Evolutionary conservation across 108 stramenopile species (phyloP), one percentile per base, ranked within the genome.

Genomic region (Fragilaria radians): DNA sequence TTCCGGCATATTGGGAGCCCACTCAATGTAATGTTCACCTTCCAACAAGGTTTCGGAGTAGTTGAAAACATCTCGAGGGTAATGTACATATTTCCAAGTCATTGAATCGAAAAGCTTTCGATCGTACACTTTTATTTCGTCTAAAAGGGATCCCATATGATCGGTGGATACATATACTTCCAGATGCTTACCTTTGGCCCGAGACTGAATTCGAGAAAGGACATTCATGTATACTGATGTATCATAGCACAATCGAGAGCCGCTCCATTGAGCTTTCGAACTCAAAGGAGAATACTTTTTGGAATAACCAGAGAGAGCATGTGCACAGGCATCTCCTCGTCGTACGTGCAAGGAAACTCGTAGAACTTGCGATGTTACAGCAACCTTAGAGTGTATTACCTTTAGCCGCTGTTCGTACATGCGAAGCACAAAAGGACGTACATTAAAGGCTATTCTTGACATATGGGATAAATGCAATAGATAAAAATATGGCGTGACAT

Each of bases 101-200:
- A 63, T 50, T 7, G 32, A n/a, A 1, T 63, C 30, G 5, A 53
- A 57, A 18, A 56, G 18, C 0, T 68, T 24, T n/a, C 2, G 17
- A 29, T 49, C n/a, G 36, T 52, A 11, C 7, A 48, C 21, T 17
- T 46, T 3, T 14, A 71, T 71, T 42, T 65, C 70, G 26, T 46
- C 33, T 22, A 71, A 22, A 5, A 71, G 14, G 31, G 46, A 28
- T 1, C 53, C 58, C 0, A 57, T 24, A 32, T 65, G 27, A 46
- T 65, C 70, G 0, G 70, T 65, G 24, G 69, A 56, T 25, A 70
- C 23, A 34, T 62, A 70, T 30, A 71, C 64, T 26, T 59, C 33
- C 21, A 71, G 26, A 7, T 33, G 59, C n/a, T 47, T 33, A n/a
- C 11, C 19, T 3, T 4, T 5, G 0, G 42, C 59, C 29, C 60